These are phyloP conservation scores for Ceriops zippeliana DNA, from an alignment of 345 rosid genomes.

Conservation along the genomic window DNA sequence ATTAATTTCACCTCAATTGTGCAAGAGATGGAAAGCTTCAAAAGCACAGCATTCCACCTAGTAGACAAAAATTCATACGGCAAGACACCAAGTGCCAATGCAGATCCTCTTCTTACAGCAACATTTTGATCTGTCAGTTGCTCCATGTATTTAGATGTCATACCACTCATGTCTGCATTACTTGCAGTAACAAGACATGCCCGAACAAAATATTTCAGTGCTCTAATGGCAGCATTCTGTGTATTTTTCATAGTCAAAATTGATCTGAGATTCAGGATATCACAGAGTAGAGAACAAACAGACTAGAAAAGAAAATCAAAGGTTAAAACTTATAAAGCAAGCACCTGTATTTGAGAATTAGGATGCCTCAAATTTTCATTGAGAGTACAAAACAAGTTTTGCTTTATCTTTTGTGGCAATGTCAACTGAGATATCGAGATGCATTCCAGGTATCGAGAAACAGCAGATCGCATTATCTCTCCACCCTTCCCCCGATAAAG, in stretches of 20 bases:
- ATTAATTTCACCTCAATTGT: constrained; percentile 60
- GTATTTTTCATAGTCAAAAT: not conserved
- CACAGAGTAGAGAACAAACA: constrained; percentile 9
- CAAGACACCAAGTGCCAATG: constrained; percentile 76
- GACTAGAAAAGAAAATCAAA: constrained; percentile 12
- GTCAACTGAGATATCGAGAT: constrained; percentile 55
- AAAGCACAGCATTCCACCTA: constrained; percentile 62
- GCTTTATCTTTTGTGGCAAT: constrained; percentile 64
- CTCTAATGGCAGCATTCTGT: constrained; percentile 77
- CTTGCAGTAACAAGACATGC: constrained; percentile 45
- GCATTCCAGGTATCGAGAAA: constrained; percentile 84
- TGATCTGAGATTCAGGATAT: constrained; percentile 11
- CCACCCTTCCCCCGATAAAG: constrained; percentile 99
- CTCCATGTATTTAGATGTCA: constrained; percentile 57
- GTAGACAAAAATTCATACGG: constrained; percentile 62
- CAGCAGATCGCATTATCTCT: constrained; percentile 97
- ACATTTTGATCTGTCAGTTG: constrained; percentile 72
- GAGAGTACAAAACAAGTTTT: constrained; percentile 65
- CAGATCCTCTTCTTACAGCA: constrained; percentile 92
- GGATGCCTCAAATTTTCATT: constrained; percentile 91
- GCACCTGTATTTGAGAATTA: constrained; percentile 90
- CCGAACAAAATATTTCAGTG: constrained; percentile 60
- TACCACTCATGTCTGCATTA: constrained; percentile 32
- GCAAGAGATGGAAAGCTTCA: constrained; percentile 69
- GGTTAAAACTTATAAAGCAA: constrained; percentile 11